Conservation (phyloP, 176 grass and related monocot species). For the Paspalum vaginatum region DNA sequence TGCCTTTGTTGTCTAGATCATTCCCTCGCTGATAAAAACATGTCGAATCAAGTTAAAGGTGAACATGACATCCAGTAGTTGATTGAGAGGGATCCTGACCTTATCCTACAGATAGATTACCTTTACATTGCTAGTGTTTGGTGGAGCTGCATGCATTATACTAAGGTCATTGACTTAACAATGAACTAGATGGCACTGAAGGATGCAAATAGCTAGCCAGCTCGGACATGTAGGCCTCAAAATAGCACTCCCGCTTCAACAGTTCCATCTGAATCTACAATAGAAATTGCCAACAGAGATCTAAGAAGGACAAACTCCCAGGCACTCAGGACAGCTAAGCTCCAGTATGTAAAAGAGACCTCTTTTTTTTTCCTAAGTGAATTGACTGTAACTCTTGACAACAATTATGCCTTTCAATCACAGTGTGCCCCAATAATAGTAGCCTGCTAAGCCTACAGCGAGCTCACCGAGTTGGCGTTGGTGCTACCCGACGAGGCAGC, state of each 20-base stretch:
- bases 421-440: background rate
- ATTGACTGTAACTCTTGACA: too few relatives aligned
- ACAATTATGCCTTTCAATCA: background rate
- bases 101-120: constrained; percentile 34
- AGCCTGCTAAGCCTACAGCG: background rate
- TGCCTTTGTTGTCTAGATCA: constrained; percentile 33
- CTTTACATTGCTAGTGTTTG: constrained; percentile 32
- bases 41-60: constrained; percentile 23
- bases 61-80: constrained; percentile 9
- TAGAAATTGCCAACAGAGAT: constrained; percentile 6
- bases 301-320: background rate
- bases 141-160: constrained; percentile 36
- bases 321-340: background rate
- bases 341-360: background rate
- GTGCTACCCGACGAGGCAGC: constrained; percentile 54
- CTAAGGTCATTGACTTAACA: background rate
- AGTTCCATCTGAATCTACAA: constrained; percentile 13
- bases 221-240: constrained; percentile 11
- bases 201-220: background rate
- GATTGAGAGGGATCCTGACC: background rate
- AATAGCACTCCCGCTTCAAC: constrained; percentile 19
- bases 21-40: constrained; percentile 26
- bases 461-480: constrained; percentile 62
- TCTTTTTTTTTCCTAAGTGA: too few relatives aligned
- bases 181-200: constrained; percentile 14